phyloP scores from a whole-genome alignment of 2,329 filamentous ascomycete genomes.

The Cercospora zeina region DNA sequence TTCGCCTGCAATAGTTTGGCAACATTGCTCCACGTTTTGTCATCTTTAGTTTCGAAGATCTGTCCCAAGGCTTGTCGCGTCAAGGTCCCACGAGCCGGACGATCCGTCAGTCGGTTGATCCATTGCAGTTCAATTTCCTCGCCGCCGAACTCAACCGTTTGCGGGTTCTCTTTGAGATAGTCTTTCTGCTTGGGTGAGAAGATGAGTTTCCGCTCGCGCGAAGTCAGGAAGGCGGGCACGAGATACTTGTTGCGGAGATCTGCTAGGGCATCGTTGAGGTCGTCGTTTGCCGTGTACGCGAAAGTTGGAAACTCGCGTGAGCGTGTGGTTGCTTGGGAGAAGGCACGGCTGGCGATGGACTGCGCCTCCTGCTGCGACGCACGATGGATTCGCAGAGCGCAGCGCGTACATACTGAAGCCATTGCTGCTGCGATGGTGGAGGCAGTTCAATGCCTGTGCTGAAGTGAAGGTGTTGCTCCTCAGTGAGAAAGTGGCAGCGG shows the following conservation, averaged over 20 bases:
- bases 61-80: conserved; percentile 37
- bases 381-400: conserved; percentile 38
- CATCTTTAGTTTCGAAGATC: conserved; percentile 29
- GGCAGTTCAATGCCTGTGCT: background rate
- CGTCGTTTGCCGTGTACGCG: conserved; percentile 44
- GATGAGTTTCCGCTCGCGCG: conserved; percentile 46
- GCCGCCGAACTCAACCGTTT: conserved; percentile 46
- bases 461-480: conserved; percentile 6
- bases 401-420: conserved; percentile 37
- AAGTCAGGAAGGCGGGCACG: conserved; percentile 48
- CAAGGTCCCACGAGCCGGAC: conserved; percentile 36
- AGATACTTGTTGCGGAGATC: conserved; percentile 48
- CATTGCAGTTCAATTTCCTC: conserved; percentile 43
- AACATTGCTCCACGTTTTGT: conserved; percentile 40
- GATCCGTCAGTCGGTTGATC: conserved; percentile 37
- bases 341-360: conserved; percentile 28
- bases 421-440: conserved; percentile 13
- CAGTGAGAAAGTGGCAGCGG: background rate
- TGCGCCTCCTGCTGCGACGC: conserved; percentile 27
- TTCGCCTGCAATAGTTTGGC: conserved; percentile 40
- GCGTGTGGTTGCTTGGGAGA: conserved; percentile 29
- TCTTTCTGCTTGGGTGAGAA: conserved; percentile 45
- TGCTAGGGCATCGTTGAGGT: conserved; percentile 46
- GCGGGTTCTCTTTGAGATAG: conserved; percentile 47
- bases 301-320: conserved; percentile 44